Base-by-base conservation (phyloP, 1,284 basidiomycete species). In the Veloporphyrellus conicus region DNA sequence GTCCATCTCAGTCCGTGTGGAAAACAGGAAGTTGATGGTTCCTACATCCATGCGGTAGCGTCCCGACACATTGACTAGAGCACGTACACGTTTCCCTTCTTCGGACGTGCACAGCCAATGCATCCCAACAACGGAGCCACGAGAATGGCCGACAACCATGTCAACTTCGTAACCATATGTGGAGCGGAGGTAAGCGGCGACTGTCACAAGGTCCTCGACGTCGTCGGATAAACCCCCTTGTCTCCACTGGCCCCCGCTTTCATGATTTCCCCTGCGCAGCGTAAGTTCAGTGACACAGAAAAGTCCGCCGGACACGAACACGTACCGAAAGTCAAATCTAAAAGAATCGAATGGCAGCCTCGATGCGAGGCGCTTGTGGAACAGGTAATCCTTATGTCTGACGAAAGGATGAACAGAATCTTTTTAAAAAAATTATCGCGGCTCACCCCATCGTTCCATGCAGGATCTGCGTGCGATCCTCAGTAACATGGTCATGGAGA, bases 361-460 rank as follows among this genome's bases (percentile, higher is more conserved):
- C 20, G 68, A 62, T 1, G 83, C 86, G 11, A 91, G 77, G n/a
- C 74, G 77, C 57, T 82, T 83, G 66, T 87, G 85, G 69, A 85
- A 90, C 42, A 89, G 67, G 68, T 91, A 91, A 63, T 92, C 84
- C 57, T 89, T 89, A 63, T 90, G 87, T 56, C 87, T 89, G 63
- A 22, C 50, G 35, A n/a, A 35, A 47, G 46, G 11, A 33, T 50
- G 19, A 47, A 41, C 15, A 19, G 38, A 18, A 23, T 29, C 2
- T n/a, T n/a, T n/a, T n/a, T n/a, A 5, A 29, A 29, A 12, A 33
- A 29, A 22, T 29, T 23, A 28, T 37, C 20, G 32, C 31, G 38
- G 59, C 72, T 66, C 59, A 85, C 86, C 87, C 87, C 74, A 86
- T 75, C n/a, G 78, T 73, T 34, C 86, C 86, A 63, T 89, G 87